Evolutionary conservation across 2,329 filamentous ascomycete genomes (phyloP).

Genomic region (Drechslerella stenobrocha): DNA sequence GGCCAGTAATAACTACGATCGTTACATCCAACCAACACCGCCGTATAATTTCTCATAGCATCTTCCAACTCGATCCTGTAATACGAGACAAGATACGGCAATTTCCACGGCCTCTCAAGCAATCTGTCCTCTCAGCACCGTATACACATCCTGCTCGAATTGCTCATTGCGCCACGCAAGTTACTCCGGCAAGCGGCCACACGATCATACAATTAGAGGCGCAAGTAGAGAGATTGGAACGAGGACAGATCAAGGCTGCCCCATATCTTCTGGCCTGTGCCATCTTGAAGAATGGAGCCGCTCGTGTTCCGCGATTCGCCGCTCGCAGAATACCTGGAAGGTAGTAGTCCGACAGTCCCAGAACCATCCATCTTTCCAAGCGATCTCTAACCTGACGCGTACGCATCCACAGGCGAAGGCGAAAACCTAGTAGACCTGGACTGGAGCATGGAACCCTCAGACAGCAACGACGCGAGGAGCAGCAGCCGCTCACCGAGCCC

Average conservation of each 20-base stretch:
- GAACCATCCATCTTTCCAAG: slow-evolving; percentile 7
- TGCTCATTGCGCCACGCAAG: slow-evolving; percentile 6
- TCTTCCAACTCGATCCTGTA: not conserved
- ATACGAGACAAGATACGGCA: not conserved
- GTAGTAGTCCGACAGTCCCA: slow-evolving; percentile 59
- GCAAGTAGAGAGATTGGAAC: not conserved
- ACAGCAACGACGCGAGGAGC: slow-evolving; percentile 32
- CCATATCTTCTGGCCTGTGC: slow-evolving; percentile 1
- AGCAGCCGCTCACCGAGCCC: slow-evolving; percentile 18
- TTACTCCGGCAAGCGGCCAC: not conserved
- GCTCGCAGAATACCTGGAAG: slow-evolving; percentile 85
- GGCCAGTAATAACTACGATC: not conserved
- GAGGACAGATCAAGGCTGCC: not conserved
- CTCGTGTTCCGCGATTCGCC: slow-evolving; percentile 84
- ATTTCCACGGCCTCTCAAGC: slow-evolving; percentile 7
- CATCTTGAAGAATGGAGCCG: slow-evolving; percentile 71
- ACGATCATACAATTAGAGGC: not conserved
- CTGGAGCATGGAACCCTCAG: slow-evolving; percentile 36
- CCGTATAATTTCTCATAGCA: not conserved
- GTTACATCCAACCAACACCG: not conserved
- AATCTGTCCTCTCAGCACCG: slow-evolving; percentile 18
- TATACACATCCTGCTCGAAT: slow-evolving; percentile 21
- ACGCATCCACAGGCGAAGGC: slow-evolving; percentile 29
- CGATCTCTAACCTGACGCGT: slow-evolving; percentile 6
- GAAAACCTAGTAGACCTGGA: slow-evolving; percentile 39